These are phyloP conservation scores for Komagataea norvegica DNA, from an alignment of 1,139 yeast genomes.

Conservation along the genomic window DNA sequence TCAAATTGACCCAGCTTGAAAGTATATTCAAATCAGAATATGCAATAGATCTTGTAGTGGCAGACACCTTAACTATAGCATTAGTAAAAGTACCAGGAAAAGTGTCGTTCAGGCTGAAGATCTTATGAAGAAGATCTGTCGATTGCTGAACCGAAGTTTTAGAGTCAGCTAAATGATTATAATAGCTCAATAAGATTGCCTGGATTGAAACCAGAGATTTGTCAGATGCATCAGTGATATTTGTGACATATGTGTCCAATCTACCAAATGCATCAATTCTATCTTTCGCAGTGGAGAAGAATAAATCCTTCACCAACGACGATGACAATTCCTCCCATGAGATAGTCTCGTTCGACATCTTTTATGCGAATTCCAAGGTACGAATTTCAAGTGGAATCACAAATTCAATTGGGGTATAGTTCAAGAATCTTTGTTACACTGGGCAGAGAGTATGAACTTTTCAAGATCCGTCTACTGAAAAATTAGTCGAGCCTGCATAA, in stretches of 20 bases:
- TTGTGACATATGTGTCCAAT: slow-evolving; percentile 28
- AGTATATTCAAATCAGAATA: slow-evolving; percentile 51
- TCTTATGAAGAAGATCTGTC: slow-evolving; percentile 33
- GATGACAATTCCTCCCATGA: slow-evolving; percentile 31
- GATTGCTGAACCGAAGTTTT: slow-evolving; percentile 45
- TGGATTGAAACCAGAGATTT: slow-evolving; percentile 28
- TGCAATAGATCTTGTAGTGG: slow-evolving; percentile 39
- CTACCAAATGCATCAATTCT: slow-evolving; percentile 27
- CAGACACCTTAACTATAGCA: slow-evolving; percentile 36
- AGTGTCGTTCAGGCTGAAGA: slow-evolving; percentile 33
- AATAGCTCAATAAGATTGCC: slow-evolving; percentile 38
- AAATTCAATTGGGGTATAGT: neutral
- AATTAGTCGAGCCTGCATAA: slow-evolving; percentile 1
- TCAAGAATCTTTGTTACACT: neutral
- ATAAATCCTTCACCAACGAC: slow-evolving; percentile 28
- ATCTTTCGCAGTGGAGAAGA: slow-evolving; percentile 34
- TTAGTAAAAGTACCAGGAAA: slow-evolving; percentile 35
- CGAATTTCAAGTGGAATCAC: neutral
- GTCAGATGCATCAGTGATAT: slow-evolving; percentile 15
- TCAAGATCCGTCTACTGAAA: slow-evolving; percentile 4
- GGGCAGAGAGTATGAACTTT: neutral
- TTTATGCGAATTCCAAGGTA: neutral
- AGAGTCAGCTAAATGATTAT: slow-evolving; percentile 47
- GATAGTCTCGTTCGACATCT: slow-evolving; percentile 12
- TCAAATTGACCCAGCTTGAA: slow-evolving; percentile 48